Conservation (phyloP, 495 filamentous ascomycete species). For the Neurospora cerealis region DNA sequence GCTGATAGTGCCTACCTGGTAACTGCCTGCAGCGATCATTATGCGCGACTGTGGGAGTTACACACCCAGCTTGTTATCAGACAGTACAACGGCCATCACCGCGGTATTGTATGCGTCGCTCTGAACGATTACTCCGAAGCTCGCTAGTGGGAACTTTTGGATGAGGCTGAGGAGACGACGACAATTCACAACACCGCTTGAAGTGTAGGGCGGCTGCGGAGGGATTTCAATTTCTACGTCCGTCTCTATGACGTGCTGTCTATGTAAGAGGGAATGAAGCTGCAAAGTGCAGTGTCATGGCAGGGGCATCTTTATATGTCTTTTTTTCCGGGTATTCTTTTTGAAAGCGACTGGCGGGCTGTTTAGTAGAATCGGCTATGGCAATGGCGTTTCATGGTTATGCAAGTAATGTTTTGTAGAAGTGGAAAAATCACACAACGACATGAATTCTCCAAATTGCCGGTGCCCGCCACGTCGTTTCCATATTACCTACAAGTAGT, state of each 20-base stretch:
- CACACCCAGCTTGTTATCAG: constrained; percentile 76
- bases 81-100: constrained; percentile 96
- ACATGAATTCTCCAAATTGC: background rate
- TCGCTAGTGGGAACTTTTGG: constrained; percentile 25
- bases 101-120: constrained; percentile 91
- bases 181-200: background rate
- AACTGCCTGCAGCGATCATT: constrained; percentile 96
- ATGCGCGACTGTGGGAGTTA: constrained; percentile 93
- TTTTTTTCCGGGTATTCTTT: background rate
- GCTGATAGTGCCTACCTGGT: constrained; percentile 94
- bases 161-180: background rate
- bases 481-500: background rate
- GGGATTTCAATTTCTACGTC: background rate
- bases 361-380: background rate
- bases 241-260: background rate
- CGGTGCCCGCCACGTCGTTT: background rate
- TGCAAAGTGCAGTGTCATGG: background rate
- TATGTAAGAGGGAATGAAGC: background rate
- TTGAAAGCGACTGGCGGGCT: background rate
- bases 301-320: background rate
- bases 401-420: background rate
- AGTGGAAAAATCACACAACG: background rate
- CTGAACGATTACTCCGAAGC: constrained; percentile 92
- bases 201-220: background rate
- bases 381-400: background rate